Percentiles rank a stretch among this genome's conserved stretches.
These are phyloP conservation scores for Juncus inflexus DNA, from an alignment of 176 grass and related monocot species.

Conservation along the genomic window DNA sequence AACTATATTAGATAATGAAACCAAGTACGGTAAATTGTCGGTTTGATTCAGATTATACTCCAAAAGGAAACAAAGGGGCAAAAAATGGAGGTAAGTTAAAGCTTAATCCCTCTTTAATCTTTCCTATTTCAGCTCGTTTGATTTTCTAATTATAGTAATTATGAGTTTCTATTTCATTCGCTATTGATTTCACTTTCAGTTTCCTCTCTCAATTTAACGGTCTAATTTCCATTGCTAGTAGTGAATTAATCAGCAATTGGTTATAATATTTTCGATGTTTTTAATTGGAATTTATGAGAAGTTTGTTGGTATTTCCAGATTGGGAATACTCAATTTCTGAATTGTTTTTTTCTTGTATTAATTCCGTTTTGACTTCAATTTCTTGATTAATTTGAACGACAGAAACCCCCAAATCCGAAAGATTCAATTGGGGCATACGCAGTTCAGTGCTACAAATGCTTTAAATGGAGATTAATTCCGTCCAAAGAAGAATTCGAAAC, in stretches of 20 bases:
- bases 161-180: background rate
- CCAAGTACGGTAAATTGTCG: constrained; percentile 3
- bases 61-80: background rate
- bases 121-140: background rate
- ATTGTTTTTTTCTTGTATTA: no score
- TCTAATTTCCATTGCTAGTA: background rate
- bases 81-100: constrained; percentile 13
- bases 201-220: background rate
- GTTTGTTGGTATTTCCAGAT: background rate
- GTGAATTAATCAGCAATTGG: background rate
- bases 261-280: constrained; percentile 8
- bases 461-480: constrained; percentile 60
- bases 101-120: background rate
- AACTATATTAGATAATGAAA: no score
- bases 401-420: constrained; percentile 42
- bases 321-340: no score
- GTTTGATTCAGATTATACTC: constrained; percentile 1
- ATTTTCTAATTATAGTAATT: background rate
- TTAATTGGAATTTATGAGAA: background rate
- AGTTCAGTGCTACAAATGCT: constrained; percentile 64
- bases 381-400: constrained; percentile 21
- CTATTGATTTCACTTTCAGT: background rate
- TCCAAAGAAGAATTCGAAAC: constrained; percentile 75
- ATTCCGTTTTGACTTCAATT: background rate
- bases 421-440: constrained; percentile 62